These are phyloP conservation scores for Monosporozyma aerobia DNA, from an alignment of 805 yeast species.

Conservation along the genomic window DNA sequence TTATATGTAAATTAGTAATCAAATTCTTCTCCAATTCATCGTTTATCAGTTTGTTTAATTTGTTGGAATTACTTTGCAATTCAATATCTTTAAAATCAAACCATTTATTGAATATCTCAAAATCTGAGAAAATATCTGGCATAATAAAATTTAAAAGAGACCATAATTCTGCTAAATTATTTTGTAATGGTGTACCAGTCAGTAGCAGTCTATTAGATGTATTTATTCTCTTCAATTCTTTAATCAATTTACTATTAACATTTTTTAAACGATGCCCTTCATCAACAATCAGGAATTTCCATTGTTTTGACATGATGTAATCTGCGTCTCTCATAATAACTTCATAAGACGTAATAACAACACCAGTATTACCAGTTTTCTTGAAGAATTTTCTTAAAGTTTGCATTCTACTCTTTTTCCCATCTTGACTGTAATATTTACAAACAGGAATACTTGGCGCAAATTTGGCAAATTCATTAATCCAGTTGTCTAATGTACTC, in stretches of 20 bases:
- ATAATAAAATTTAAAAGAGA: constrained; percentile 80
- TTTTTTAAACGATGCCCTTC: constrained; percentile 94
- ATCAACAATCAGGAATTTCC: constrained; percentile 87
- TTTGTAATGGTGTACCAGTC: constrained; percentile 96
- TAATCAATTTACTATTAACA: constrained; percentile 65
- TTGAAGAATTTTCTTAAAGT: constrained; percentile 36
- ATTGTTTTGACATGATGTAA: constrained; percentile 41
- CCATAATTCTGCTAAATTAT: constrained; percentile 86
- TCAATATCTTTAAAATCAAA: constrained; percentile 66
- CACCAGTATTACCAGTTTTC: constrained; percentile 32
- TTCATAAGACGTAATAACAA: constrained; percentile 78
- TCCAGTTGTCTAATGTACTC: constrained; percentile 84
- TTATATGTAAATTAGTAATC: constrained; percentile 72
- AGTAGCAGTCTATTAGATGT: constrained; percentile 67
- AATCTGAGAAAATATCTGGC: constrained; percentile 88
- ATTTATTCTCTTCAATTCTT: constrained; percentile 54
- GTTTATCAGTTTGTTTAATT: constrained; percentile 40
- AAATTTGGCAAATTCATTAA: constrained; percentile 56
- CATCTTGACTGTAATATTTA: constrained; percentile 55
- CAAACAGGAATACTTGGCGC: constrained; percentile 61
- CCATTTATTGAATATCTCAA: constrained; percentile 87
- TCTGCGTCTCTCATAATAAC: constrained; percentile 60
- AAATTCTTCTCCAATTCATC: constrained; percentile 50
- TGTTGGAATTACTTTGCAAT: constrained; percentile 28
- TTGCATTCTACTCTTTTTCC: constrained; percentile 31